These are phyloP conservation scores for Fusarium continuum DNA, from an alignment of 2,329 filamentous ascomycete species.

Conservation along the genomic window DNA sequence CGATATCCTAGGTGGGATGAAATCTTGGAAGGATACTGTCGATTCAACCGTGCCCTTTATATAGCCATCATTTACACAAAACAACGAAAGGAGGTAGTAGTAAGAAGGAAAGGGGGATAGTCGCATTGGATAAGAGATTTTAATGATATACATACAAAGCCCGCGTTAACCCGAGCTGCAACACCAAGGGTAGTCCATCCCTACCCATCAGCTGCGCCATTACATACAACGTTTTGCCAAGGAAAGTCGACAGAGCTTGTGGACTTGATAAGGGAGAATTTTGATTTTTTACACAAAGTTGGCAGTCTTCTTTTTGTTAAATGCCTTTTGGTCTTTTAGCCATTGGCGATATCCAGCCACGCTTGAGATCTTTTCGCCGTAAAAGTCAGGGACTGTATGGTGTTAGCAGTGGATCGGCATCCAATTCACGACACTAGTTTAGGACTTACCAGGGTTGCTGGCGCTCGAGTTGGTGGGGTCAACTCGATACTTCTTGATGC, in stretches of 20 bases:
- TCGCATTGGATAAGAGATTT: slow-evolving; percentile 40
- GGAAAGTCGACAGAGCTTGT: slow-evolving; percentile 6
- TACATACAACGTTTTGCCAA: slow-evolving; percentile 30
- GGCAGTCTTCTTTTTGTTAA: slow-evolving; percentile 91
- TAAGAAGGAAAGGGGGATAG: slow-evolving; percentile 28
- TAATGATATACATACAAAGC: slow-evolving; percentile 44
- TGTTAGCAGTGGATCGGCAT: slow-evolving; percentile 28
- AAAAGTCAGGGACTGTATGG: slow-evolving; percentile 88
- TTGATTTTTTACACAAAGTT: slow-evolving; percentile 62
- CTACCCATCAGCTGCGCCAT: slow-evolving; percentile 37
- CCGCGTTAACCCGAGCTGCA: slow-evolving; percentile 30
- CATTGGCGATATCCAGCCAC: slow-evolving; percentile 91
- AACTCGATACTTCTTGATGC: slow-evolving; percentile 91
- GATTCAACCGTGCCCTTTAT: slow-evolving; percentile 66
- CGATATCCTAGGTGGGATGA: slow-evolving; percentile 77
- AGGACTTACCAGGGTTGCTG: slow-evolving; percentile 75
- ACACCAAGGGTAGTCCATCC: slow-evolving; percentile 24
- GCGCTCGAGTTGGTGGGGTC: slow-evolving; percentile 90
- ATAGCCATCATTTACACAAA: slow-evolving; percentile 41
- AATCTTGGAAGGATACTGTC: slow-evolving; percentile 75
- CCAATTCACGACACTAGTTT: not conserved
- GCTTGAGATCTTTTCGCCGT: slow-evolving; percentile 97
- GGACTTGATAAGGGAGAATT: not conserved
- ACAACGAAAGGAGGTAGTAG: slow-evolving; percentile 2
- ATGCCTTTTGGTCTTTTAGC: slow-evolving; percentile 97